These are phyloP conservation scores for Macrocystidia cucumis DNA, from an alignment of 1,284 basidiomycete genomes.

Conservation along the genomic window DNA sequence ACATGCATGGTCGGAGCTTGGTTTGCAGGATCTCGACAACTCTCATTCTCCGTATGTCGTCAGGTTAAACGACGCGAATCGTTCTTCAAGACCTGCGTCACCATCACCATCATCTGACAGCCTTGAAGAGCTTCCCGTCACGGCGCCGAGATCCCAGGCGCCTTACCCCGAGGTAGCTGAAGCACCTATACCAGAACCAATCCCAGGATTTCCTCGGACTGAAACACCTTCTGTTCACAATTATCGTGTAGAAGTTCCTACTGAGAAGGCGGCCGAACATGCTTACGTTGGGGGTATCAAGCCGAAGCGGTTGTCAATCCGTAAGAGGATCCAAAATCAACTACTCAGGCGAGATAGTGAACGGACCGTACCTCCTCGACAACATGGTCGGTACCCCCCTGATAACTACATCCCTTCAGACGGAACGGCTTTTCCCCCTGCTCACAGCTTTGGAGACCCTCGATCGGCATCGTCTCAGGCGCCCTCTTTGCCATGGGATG, in stretches of 20 bases:
- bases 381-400: too few relatives aligned
- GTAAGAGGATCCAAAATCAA: slow-evolving; percentile 17
- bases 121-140: not conserved
- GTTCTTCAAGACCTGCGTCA: too few relatives aligned
- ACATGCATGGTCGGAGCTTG: too few relatives aligned
- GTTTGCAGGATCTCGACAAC: too few relatives aligned
- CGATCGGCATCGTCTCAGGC: too few relatives aligned
- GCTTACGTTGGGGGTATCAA: slow-evolving; percentile 12
- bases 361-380: too few relatives aligned
- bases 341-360: slow-evolving; percentile 9
- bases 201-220: slow-evolving; percentile 6
- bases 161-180: slow-evolving; percentile 1
- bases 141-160: slow-evolving; percentile 1
- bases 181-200: slow-evolving; percentile 2
- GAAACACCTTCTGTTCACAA: slow-evolving; percentile 17
- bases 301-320: slow-evolving; percentile 27
- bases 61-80: too few relatives aligned
- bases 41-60: too few relatives aligned
- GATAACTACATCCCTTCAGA: too few relatives aligned
- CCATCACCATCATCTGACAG: not conserved
- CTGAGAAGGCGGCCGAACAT: slow-evolving; percentile 18
- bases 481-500: too few relatives aligned
- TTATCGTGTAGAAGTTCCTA: slow-evolving; percentile 22
- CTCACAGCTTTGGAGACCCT: too few relatives aligned
- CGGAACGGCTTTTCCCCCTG: too few relatives aligned